Base-by-base conservation (phyloP, 768 basidiomycete species). In the Hemileccinum impolitum region DNA sequence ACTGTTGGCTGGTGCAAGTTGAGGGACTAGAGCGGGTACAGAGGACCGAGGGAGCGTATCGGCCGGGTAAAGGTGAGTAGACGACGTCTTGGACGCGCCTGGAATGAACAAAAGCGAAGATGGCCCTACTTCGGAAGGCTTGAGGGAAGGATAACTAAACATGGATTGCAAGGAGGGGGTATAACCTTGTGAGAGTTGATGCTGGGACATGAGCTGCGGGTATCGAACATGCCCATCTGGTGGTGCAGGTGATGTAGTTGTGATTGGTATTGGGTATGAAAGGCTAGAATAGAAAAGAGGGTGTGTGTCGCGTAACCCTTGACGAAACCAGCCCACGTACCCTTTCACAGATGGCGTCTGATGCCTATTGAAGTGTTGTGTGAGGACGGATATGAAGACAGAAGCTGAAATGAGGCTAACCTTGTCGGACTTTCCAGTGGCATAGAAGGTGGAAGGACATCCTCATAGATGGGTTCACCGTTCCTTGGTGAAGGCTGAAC, bases 141-240 rank as follows among this genome's bases (percentile, higher is more conserved):
- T 53, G 65, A 66, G 54, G 62, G 50, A 60, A 50, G 55, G 60
- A 69, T 61, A 66, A 61, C 62, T 51, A 64, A 88, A 89, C 85
- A 88, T 90, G 19, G 86, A 88, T 47, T 79, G 78, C n/a, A 84
- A 65, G 6, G 86, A 89, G 1, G 88, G 88, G 21, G 76, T 77
- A 59, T 91, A 91, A 34, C 89, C 89, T 59, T 91, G 89, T 43
- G 70, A 75, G 48, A 81, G 76, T 65, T 91, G 89, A 50, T 91
- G 90, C 48, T 79, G 78, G 1, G 84, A 82, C 89, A 91, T 91
- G 30, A 90, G 77, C 14, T 79, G 72, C 1, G 87, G 87, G 57
- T 87, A 87, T 30, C 74, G 74, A 46, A 84, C 68, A 17, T 70
- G 60, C 14, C 71, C 68, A 15, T 74, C 68, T 31, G 75, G 72